Conservation (phyloP, 805 yeast genomes). For the Hanseniaspora nectarophila region DNA sequence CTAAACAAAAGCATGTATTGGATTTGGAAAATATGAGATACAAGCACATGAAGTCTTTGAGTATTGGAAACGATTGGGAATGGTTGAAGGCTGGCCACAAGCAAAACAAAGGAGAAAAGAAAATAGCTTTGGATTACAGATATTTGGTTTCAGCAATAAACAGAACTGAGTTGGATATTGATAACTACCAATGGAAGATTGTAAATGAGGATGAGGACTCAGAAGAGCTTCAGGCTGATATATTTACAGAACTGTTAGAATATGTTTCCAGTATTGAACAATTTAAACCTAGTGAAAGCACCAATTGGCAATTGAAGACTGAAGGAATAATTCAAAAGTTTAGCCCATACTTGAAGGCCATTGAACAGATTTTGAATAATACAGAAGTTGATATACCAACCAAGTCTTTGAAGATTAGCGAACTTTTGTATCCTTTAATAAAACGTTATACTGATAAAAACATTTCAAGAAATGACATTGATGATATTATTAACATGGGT, state of each 20-base stretch:
- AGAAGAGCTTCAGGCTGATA: constrained; percentile 25
- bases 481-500: constrained; percentile 28
- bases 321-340: constrained; percentile 41
- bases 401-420: constrained; percentile 29
- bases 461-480: constrained; percentile 16
- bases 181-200: constrained; percentile 35
- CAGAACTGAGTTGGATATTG: constrained; percentile 37
- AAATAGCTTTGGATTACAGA: constrained; percentile 42
- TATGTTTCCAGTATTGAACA: constrained; percentile 27
- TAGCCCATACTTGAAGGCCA: constrained; percentile 37
- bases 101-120: constrained; percentile 38
- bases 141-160: constrained; percentile 44
- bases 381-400: constrained; percentile 16
- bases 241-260: neutral
- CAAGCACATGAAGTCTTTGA: constrained; percentile 18
- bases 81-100: constrained; percentile 36
- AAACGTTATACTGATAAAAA: constrained; percentile 33
- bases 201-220: constrained; percentile 29
- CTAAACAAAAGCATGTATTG: constrained; percentile 20
- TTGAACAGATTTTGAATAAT: constrained; percentile 19
- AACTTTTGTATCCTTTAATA: constrained; percentile 34
- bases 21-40: constrained; percentile 24
- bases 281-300: constrained; percentile 30
- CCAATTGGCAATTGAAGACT: constrained; percentile 46
- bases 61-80: constrained; percentile 33